Conservation (phyloP, 208 protist genomes). For the Crithidia brevicula region DNA sequence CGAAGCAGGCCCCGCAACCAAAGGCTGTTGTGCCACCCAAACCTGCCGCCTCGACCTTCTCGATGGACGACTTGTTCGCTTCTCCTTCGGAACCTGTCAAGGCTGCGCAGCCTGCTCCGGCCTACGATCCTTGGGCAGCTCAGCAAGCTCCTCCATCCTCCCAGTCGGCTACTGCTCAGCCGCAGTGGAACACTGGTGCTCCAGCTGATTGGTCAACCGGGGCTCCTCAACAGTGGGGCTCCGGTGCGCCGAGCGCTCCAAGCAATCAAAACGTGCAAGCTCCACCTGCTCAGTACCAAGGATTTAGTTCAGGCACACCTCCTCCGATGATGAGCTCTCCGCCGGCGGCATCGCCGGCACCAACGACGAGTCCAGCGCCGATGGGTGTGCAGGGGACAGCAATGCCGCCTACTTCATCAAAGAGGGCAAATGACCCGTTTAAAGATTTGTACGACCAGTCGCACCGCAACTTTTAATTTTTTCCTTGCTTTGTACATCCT, state of each 20-base stretch:
- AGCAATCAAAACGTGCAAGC: background rate
- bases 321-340: background rate
- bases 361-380: background rate
- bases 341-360: background rate
- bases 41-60: slow-evolving; percentile 18
- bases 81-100: slow-evolving; percentile 7
- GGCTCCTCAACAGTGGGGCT: slow-evolving; percentile 23
- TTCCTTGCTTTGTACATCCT: background rate
- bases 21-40: background rate
- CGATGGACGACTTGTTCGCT: slow-evolving; percentile 53
- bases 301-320: background rate
- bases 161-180: background rate
- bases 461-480: slow-evolving; percentile 6
- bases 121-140: background rate
- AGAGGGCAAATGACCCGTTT: slow-evolving; percentile 46
- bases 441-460: slow-evolving; percentile 44
- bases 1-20: background rate
- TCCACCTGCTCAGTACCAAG: background rate
- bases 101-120: background rate
- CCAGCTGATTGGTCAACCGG: slow-evolving; percentile 30
- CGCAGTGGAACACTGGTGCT: slow-evolving; percentile 18
- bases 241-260: background rate
- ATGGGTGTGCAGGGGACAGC: background rate
- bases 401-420: background rate
- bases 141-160: background rate